Base-by-base conservation (phyloP, 164 flowering plant species). In the Tinospora cordifolia region DNA sequence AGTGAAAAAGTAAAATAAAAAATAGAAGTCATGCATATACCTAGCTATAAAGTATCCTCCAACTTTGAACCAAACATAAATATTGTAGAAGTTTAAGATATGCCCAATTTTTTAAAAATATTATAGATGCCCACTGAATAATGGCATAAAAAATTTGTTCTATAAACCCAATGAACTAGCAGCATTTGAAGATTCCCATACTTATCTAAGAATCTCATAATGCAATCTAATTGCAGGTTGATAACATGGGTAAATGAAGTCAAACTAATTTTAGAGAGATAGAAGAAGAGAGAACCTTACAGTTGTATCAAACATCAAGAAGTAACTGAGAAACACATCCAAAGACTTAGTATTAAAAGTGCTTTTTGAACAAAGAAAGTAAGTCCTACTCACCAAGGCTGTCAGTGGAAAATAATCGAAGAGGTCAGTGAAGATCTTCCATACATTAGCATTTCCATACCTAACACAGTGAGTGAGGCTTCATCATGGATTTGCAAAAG, bases 361-460 rank as follows among this genome's bases (percentile, higher is more conserved):
- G 27, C 13, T 13, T 14, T 21, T 0, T 5, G 17, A 44, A 30
- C 36, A 24, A 46, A 6, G 3, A 63, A 27, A 38, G 4, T 54
- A 74, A 54, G 67, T 12, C 12, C 70, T 74, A 84, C 94, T 86
- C 67, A 93, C 97, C 98, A 93, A 78, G 60, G 98, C 98, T 54
- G 98, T 93, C 71, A 91, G 76, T 8, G 97, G 98, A 73, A 93
- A 89, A 76, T 89, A 93, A 77, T 93, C 98, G 77, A 92, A 92
- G 46, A 92, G 79, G 80, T 92, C 94, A n/a, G 96, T 92, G 71
- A 92, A 92, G 71, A 75, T 88, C 87, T 92, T 92, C 98, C 95
- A 92, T 54, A 92, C 94, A 74, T 81, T 89, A 26, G 98, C 98
- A 81, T 88, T 93, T 44, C 98, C 98, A 80, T 93, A 91, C 84